Conservation (phyloP, 805 yeast genomes). For the Candida methanosorbosa region DNA sequence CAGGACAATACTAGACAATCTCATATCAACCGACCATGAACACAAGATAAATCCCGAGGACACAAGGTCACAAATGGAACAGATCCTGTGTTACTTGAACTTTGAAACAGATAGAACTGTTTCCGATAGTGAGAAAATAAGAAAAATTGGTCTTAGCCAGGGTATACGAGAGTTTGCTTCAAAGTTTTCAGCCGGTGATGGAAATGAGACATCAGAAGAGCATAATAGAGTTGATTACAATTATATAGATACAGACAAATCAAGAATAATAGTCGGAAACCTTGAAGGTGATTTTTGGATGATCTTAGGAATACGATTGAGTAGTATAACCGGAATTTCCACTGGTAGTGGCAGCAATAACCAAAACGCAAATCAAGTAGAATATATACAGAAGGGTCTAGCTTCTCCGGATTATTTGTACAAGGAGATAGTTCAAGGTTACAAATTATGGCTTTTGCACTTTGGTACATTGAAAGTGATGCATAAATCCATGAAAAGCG, state of each 20-base stretch:
- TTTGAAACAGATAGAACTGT: constrained; percentile 11
- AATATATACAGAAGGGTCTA: constrained; percentile 17
- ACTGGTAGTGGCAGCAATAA: constrained; percentile 9
- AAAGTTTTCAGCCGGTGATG: constrained; percentile 9
- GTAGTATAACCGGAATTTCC: too few species aligned
- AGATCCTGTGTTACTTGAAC: constrained; percentile 16
- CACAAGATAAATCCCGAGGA: constrained; percentile 5
- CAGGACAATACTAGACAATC: too few species aligned
- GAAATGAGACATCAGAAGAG: not conserved
- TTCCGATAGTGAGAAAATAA: constrained; percentile 12
- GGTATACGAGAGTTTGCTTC: constrained; percentile 19
- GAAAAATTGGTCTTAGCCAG: constrained; percentile 17
- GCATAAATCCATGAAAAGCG: constrained; percentile 1
- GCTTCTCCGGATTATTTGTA: constrained; percentile 26
- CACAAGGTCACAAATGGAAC: constrained; percentile 13
- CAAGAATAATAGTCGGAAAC: constrained; percentile 22
- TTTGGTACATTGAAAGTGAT: constrained; percentile 18
- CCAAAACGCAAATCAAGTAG: constrained; percentile 1
- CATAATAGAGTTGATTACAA: constrained; percentile 1
- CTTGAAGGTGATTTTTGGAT: constrained; percentile 25
- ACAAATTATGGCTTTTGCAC: constrained; percentile 24
- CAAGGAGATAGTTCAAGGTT: constrained; percentile 21
- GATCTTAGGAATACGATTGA: constrained; percentile 19
- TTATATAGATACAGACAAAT: constrained; percentile 23
- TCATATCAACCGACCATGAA: too few species aligned